phyloP scores from a whole-genome alignment of 2,329 filamentous ascomycete species.

The Chalaropsis ovoidea region DNA sequence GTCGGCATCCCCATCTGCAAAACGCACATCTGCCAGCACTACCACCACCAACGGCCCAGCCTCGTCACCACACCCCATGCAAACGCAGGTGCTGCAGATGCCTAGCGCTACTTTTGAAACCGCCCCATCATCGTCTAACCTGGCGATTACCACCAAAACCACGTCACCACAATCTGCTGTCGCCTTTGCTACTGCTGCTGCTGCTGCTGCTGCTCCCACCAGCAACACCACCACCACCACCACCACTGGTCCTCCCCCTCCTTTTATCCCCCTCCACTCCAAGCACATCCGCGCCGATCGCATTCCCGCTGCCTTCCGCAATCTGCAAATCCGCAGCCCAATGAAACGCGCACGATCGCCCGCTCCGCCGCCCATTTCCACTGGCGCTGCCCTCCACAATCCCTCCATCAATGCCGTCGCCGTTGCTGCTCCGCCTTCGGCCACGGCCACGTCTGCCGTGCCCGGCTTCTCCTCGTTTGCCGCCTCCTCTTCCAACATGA shows the following conservation, averaged over 20 bases:
- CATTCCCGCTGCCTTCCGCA: constrained; percentile 35
- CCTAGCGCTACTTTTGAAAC: constrained; percentile 16
- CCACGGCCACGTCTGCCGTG: constrained; percentile 16
- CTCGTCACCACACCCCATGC: neutral
- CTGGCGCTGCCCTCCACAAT: constrained; percentile 27
- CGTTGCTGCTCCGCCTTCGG: constrained; percentile 25
- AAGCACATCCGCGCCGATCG: constrained; percentile 25
- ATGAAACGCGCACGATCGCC: constrained; percentile 42
- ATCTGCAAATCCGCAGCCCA: constrained; percentile 38
- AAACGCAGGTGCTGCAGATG: constrained; percentile 10
- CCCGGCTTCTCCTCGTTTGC: constrained; percentile 7
- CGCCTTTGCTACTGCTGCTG: neutral
- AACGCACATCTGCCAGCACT: neutral
- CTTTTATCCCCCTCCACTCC: constrained; percentile 20
- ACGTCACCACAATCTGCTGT: constrained; percentile 10
- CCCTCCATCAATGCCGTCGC: constrained; percentile 25
- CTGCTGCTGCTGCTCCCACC: neutral
- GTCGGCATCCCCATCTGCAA: neutral
- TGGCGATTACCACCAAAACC: constrained; percentile 9
- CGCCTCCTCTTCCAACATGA: constrained; percentile 2
- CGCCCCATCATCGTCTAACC: neutral
- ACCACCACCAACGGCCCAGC: neutral
- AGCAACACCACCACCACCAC: neutral
- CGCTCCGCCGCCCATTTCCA: constrained; percentile 29
- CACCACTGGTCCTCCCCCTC: constrained; percentile 2